Evolutionary conservation across 768 basidiomycete genomes (phyloP).

Genomic region (Myochromella boudieri): DNA sequence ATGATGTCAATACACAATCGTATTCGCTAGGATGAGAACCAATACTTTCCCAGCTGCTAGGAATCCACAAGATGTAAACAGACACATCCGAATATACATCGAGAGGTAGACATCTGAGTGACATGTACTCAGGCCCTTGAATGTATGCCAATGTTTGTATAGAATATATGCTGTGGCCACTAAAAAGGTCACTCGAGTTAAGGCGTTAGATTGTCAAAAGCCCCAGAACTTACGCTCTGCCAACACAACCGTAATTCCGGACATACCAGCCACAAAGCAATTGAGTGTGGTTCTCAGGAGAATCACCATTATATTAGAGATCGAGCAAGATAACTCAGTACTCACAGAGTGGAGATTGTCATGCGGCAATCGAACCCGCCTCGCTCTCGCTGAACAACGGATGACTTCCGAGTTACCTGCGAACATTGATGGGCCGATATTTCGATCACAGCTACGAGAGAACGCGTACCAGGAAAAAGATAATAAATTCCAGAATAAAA

Average conservation of each 20-base stretch:
- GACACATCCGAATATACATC: constrained; percentile 1
- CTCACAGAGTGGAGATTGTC: constrained; percentile 3
- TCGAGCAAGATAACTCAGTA: not conserved
- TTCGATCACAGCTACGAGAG: not conserved
- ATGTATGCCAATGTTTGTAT: not conserved
- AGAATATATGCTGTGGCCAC: not conserved
- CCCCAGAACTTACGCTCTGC: not conserved
- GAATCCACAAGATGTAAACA: not conserved
- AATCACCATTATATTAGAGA: too few relatives aligned
- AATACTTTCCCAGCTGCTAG: not conserved
- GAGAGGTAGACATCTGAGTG: not conserved
- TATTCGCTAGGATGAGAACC: not conserved
- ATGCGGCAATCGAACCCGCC: constrained; percentile 1
- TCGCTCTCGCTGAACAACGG: not conserved
- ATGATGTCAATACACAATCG: not conserved
- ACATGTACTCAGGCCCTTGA: not conserved
- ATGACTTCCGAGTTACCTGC: not conserved
- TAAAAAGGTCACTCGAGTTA: not conserved
- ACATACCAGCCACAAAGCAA: not conserved
- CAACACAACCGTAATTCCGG: not conserved
- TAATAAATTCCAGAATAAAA: not conserved
- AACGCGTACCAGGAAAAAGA: not conserved
- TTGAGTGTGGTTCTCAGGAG: not conserved
- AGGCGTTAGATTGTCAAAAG: not conserved
- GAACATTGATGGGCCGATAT: not conserved